Conservation (phyloP, 805 yeast species). For the Barnettozyma sp. region DNA sequence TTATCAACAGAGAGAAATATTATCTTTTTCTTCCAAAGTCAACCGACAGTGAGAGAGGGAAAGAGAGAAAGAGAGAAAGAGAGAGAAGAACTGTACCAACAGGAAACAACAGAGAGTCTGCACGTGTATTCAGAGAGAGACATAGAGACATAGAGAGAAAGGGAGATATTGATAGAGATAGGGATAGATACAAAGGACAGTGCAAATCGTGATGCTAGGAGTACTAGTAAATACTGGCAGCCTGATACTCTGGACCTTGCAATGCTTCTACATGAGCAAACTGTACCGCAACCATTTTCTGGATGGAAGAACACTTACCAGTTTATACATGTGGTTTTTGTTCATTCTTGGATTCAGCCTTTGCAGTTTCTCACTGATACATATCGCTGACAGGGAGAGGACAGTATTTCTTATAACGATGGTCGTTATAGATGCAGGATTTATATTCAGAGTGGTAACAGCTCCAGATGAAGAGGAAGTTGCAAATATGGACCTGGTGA, state of each 20-base stretch:
- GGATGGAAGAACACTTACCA: constrained; percentile 1
- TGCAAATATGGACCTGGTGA: constrained; percentile 1
- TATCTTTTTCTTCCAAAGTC: too few species aligned
- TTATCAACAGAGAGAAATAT: too few species aligned
- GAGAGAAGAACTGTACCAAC: too few species aligned
- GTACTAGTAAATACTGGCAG: constrained; percentile 2
- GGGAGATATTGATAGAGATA: too few species aligned
- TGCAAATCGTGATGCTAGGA: neutral
- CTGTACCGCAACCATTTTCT: constrained; percentile 5
- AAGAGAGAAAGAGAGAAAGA: too few species aligned
- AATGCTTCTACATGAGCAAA: constrained; percentile 7
- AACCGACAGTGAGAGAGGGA: too few species aligned
- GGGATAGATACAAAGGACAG: neutral
- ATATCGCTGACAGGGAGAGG: neutral
- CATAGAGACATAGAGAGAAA: too few species aligned
- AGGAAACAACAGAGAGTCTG: too few species aligned
- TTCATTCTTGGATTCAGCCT: constrained; percentile 1
- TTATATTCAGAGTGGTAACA: neutral
- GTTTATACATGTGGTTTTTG: constrained; percentile 5
- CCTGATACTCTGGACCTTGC: neutral
- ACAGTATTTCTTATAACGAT: neutral
- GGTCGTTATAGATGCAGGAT: neutral
- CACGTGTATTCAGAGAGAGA: too few species aligned
- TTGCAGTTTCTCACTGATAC: neutral
- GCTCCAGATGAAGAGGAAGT: constrained; percentile 4